Percentiles rank a stretch among this genome's conserved stretches.
phyloP scores from a whole-genome alignment of 768 basidiomycete species.

The Mycena metata region DNA sequence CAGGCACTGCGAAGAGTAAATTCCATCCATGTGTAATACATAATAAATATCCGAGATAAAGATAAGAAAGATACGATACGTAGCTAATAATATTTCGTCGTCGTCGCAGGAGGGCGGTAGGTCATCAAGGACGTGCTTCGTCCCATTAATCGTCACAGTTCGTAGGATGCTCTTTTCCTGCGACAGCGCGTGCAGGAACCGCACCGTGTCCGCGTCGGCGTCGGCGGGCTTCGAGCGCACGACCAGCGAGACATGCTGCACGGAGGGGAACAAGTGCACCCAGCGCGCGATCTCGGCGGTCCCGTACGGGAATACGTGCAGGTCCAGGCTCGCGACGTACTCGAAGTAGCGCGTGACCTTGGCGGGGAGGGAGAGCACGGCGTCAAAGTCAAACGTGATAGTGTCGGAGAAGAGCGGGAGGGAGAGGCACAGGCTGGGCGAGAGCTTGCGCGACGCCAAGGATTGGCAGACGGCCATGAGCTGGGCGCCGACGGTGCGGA shows the following conservation, averaged over 20 bases:
- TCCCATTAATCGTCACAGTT: conserved; percentile 17
- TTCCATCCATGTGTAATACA: neutral
- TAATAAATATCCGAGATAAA: neutral
- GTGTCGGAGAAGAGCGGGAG: conserved; percentile 23
- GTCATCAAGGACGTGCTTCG: conserved; percentile 1
- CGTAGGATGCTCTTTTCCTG: neutral
- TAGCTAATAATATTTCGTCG: conserved; percentile 10
- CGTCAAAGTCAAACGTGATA: conserved; percentile 25
- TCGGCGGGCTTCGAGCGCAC: conserved; percentile 18
- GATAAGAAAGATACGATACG: neutral
- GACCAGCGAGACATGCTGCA: conserved; percentile 19
- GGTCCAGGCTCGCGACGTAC: conserved; percentile 24
- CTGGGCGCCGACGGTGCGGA: conserved; percentile 19
- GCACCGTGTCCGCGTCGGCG: neutral
- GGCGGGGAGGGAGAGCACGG: neutral
- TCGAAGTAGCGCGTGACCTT: conserved; percentile 4
- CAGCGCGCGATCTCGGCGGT: conserved; percentile 28
- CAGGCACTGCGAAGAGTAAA: neutral
- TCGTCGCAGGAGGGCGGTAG: neutral
- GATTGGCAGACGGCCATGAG: conserved; percentile 16
- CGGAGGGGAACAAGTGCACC: conserved; percentile 29
- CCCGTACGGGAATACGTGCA: conserved; percentile 22
- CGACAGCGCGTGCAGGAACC: conserved; percentile 20
- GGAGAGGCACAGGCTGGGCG: conserved; percentile 22
- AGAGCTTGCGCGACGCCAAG: conserved; percentile 7